Conservation (phyloP, 352 stramenopile species). For the Lagenidium giganteum region DNA sequence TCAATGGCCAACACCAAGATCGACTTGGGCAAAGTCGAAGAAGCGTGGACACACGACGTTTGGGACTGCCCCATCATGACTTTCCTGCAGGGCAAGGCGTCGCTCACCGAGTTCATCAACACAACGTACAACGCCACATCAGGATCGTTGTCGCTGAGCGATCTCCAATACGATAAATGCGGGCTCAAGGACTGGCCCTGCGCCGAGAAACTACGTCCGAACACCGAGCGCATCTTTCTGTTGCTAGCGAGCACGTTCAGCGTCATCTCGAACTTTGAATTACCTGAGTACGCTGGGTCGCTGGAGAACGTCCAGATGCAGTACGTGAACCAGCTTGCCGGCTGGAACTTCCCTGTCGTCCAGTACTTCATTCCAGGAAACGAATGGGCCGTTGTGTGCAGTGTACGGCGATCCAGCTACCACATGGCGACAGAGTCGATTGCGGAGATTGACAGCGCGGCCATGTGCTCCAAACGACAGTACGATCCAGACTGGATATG, state of each 20-base stretch:
- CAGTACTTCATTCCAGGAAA: slow-evolving; percentile 12
- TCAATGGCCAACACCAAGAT: slow-evolving; percentile 12
- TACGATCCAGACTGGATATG: slow-evolving; percentile 20
- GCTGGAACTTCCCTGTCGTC: slow-evolving; percentile 15
- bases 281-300: slow-evolving; percentile 5
- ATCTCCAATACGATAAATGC: slow-evolving; percentile 18
- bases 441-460: slow-evolving; percentile 14
- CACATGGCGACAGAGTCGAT: slow-evolving; percentile 3
- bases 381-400: slow-evolving; percentile 11
- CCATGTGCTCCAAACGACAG: slow-evolving; percentile 14
- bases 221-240: slow-evolving; percentile 10
- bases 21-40: slow-evolving; percentile 10
- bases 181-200: slow-evolving; percentile 8
- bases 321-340: slow-evolving; percentile 18
- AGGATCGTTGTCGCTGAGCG: slow-evolving; percentile 10
- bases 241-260: slow-evolving; percentile 5
- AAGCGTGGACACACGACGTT: slow-evolving; percentile 11
- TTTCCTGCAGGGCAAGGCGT: slow-evolving; percentile 11
- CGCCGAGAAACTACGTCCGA: slow-evolving; percentile 8
- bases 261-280: slow-evolving; percentile 6
- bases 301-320: too few species aligned
- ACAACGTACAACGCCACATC: slow-evolving; percentile 1
- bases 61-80: slow-evolving; percentile 14
- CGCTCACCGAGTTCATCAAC: not conserved
- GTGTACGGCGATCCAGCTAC: slow-evolving; percentile 11